These are phyloP conservation scores for Rhododendron vialii DNA, from an alignment of 148 eudicot species.

Conservation along the genomic window DNA sequence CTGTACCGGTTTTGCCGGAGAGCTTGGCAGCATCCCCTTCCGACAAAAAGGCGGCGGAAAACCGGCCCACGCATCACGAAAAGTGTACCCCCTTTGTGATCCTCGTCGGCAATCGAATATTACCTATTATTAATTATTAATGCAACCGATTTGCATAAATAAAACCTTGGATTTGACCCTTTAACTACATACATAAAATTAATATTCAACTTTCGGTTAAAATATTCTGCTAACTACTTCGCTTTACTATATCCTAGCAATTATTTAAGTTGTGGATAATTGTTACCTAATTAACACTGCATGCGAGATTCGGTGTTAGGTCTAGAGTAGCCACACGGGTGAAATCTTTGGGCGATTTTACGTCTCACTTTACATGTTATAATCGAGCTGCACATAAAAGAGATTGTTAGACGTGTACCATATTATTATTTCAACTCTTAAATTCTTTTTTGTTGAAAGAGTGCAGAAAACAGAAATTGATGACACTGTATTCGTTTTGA, in stretches of 20 bases:
- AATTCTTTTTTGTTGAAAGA: background rate
- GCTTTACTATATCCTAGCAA: background rate
- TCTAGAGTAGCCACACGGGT: no score
- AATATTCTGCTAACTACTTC: no score
- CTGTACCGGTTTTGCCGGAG: no score
- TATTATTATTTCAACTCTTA: no score
- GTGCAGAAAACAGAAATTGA: background rate
- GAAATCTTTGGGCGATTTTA: no score
- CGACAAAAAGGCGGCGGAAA: background rate
- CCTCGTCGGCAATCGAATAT: background rate
- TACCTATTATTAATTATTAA: background rate
- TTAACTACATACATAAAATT: background rate
- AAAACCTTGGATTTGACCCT: background rate
- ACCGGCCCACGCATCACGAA: background rate
- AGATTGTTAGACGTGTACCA: no score
- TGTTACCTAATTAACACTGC: background rate
- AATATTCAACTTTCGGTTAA: background rate
- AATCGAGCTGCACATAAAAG: no score
- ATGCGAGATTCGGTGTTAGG: no score
- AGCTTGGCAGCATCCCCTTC: no score
- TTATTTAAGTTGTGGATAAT: background rate
- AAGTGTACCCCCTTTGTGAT: background rate
- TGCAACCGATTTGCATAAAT: background rate
- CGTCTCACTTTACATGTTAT: no score
- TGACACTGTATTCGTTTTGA: no score